phyloP scores from a whole-genome alignment of 495 filamentous ascomycete species.

The Penicillium steckii region DNA sequence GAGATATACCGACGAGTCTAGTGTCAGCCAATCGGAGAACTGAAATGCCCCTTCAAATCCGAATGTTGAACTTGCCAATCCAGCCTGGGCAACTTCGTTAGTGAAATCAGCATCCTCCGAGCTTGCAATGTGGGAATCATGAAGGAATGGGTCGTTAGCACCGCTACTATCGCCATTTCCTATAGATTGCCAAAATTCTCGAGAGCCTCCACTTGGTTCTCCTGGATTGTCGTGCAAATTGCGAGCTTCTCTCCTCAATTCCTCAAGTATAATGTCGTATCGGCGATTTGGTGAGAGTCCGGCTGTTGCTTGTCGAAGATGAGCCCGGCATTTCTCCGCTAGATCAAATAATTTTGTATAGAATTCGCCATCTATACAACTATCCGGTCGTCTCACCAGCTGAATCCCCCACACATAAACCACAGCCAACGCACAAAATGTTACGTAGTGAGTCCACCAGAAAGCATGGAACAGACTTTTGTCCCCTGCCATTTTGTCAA shows the following conservation, averaged over 20 bases:
- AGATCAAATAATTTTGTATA: background rate
- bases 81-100: background rate
- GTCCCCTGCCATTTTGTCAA: slow-evolving; percentile 18
- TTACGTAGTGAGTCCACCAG: slow-evolving; percentile 40
- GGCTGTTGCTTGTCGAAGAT: background rate
- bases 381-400: slow-evolving; percentile 3
- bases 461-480: slow-evolving; percentile 28
- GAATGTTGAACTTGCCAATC: background rate
- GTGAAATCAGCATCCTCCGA: too few species aligned
- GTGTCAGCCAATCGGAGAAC: slow-evolving; percentile 20
- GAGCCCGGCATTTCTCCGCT: background rate
- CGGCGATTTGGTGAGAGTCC: background rate
- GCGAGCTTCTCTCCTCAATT: background rate
- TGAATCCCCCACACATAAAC: slow-evolving; percentile 38
- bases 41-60: slow-evolving; percentile 8
- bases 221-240: background rate
- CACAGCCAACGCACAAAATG: slow-evolving; percentile 34
- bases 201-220: background rate
- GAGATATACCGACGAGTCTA: slow-evolving; percentile 22
- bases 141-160: background rate
- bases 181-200: background rate
- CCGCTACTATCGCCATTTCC: background rate
- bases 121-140: background rate
- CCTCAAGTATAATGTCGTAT: background rate
- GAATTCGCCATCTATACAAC: background rate